phyloP scores from a whole-genome alignment of 106 monocot species.

The Acanthochlamys bracteata region DNA sequence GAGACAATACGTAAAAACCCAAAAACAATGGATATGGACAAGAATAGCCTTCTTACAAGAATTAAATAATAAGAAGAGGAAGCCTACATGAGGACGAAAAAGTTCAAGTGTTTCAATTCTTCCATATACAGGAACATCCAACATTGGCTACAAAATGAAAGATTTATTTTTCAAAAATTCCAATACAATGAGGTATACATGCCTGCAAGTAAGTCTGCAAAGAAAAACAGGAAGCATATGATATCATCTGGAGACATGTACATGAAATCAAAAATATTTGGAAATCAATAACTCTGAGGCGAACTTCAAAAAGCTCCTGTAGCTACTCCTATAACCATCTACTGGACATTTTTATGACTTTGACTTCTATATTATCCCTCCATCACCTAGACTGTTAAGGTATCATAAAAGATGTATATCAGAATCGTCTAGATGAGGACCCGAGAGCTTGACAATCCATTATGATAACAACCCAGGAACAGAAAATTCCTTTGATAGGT shows the following conservation, averaged over 20 bases:
- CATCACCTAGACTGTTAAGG: too few relatives aligned
- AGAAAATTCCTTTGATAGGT: not conserved
- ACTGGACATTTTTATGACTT: too few relatives aligned
- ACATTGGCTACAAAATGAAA: constrained; percentile 64
- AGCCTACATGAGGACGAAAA: constrained; percentile 89
- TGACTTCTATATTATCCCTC: not conserved
- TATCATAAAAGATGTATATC: too few relatives aligned
- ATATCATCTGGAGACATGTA: not conserved
- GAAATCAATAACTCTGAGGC: not conserved
- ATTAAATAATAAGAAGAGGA: constrained; percentile 4
- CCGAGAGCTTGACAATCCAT: not conserved
- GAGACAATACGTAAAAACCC: not conserved
- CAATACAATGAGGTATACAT: not conserved
- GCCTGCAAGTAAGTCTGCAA: not conserved
- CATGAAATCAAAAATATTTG: not conserved
- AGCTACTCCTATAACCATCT: not conserved
- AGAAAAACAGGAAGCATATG: not conserved
- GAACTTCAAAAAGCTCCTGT: not conserved
- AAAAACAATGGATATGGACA: constrained; percentile 5
- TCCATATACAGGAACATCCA: constrained; percentile 99
- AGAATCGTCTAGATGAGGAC: too few relatives aligned
- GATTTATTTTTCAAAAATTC: not conserved
- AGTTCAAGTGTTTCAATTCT: constrained; percentile 98
- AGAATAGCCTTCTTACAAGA: not conserved
- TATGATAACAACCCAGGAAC: not conserved